Evolutionary conservation across 768 basidiomycete species (phyloP), one percentile per base, ranked within the genome.

Genomic region (Termitomyces sp.): DNA sequence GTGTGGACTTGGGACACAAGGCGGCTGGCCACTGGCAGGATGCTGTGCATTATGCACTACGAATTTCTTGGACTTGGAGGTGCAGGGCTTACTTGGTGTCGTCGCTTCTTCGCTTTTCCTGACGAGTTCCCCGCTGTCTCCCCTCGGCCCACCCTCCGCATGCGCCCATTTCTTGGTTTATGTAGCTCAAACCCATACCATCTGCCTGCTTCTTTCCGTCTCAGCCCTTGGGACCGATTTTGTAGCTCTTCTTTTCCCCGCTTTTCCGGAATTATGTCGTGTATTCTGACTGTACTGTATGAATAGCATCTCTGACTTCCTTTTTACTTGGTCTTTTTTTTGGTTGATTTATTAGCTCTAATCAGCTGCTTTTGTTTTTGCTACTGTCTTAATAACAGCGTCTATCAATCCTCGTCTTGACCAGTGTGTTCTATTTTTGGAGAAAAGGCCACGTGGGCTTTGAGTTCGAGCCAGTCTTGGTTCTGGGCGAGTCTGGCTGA

Each of bases 271-370:
- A 62, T 58, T 54, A 49, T 36, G 60, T 63, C 53, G 52, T 65
- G 55, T 65, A 50, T n/a, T 49, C 60, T 57, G 54, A 50, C 55
- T 64, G 64, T 65, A 50, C 55, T 64, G 64, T 65, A 65, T 65
- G 54, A 64, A 18, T 65, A 65, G 64, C 58, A 58, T 49, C 22
- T 33, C 4, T 16, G 15, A 12, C 36, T 31, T 24, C 4, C 2
- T 16, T 29, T 48, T 29, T 48, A 9, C 16, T 24, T 28, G 46
- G 46, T 48, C 18, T 34, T 22, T 50, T 29, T 33, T 51, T 36
- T 34, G 13, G 22, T 51, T 24, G 50, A 34, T 34, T 34, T 9
- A 50, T 50, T 50, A 36, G 50, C 16, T 51, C 34, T 16, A 34
- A 15, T 36, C n/a, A 22, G 34, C 33, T 36, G 20, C 5, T 2